Percentiles rank a stretch among this genome's conserved stretches.
Conservation (phyloP, 371 early-diverging fungal genomes). For the Mucor velutinosus region DNA sequence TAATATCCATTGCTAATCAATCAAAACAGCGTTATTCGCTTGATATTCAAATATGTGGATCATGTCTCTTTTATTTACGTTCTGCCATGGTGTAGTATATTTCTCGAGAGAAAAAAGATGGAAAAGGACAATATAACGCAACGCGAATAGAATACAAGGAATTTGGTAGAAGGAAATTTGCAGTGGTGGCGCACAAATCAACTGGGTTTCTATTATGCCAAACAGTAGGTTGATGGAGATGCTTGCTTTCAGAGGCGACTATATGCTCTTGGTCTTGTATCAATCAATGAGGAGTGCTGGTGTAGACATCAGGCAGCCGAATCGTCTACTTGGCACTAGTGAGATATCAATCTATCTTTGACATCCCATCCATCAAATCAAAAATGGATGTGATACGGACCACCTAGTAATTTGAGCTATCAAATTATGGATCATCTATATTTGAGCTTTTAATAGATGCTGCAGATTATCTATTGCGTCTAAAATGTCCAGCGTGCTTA, state of each 20-base stretch:
- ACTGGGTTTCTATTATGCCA: not conserved
- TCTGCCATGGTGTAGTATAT: not conserved
- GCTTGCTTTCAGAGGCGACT: not conserved
- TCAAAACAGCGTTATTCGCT: not conserved
- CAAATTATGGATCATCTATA: too few relatives aligned
- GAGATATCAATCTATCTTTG: too few relatives aligned
- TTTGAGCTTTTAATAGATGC: too few relatives aligned
- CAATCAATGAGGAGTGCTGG: too few relatives aligned
- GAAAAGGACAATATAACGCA: not conserved
- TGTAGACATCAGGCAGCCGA: too few relatives aligned
- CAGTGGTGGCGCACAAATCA: not conserved
- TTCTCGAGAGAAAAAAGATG: not conserved
- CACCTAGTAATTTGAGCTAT: too few relatives aligned
- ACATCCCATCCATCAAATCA: too few relatives aligned
- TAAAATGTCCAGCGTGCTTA: too few relatives aligned
- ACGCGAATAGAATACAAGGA: not conserved
- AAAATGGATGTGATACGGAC: too few relatives aligned
- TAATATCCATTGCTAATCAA: slow-evolving; percentile 9
- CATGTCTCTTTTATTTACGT: not conserved
- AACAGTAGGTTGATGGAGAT: not conserved
- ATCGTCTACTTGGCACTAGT: too few relatives aligned
- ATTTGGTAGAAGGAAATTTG: not conserved
- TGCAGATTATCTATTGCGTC: too few relatives aligned
- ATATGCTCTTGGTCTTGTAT: not conserved
- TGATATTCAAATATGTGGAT: not conserved